Evolutionary conservation across 2,329 filamentous ascomycete species (phyloP), one percentile per base, ranked within the genome.

Genomic region (Fusarium compactum): DNA sequence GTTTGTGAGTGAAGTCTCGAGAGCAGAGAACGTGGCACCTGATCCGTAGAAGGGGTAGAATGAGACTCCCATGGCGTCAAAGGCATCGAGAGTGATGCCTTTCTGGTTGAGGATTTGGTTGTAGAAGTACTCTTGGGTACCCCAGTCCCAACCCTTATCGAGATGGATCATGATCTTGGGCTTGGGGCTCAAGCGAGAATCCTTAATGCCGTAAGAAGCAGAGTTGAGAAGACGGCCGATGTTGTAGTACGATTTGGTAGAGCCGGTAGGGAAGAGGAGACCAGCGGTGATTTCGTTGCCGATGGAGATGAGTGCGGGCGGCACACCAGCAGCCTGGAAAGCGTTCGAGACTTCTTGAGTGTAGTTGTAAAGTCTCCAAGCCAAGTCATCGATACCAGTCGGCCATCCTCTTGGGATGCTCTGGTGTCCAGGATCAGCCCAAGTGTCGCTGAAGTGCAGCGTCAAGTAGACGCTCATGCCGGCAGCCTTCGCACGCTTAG

Each of bases 101-200:
- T 89, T 25, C 81, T 79, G 10, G 27, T 76, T 82, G 1, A 91
- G 81, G 0, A 90, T 85, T 5, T 81, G 82, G 25, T 85, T 84
- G 79, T 92, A 93, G 78, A 87, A 92, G 81, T 85, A 90, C 65
- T 90, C 80, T 76, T 93, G 90, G 5, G 86, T 86, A 6, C 79
- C 82, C 89, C 87, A 92, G 68, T 91, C 85, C 89, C 90, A 94
- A n/a, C 91, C 91, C 74, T 92, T 91, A 77, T 93, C 90, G 6
- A 93, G 84, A 74, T 93, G 91, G 43, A 93, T 87, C 89, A 93
- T 89, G 78, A 93, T 92, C 76, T 90, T 87, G 3, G 91, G 89
- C 67, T 86, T 84, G 0, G 85, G 82, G 43, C 77, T 78, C 27
- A 91, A 80, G 5, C 79, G 81, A 7, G 88, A 90, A 73, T 91